phyloP scores from a whole-genome alignment of 176 grass and related monocot genomes.

The Musa itinerans region DNA sequence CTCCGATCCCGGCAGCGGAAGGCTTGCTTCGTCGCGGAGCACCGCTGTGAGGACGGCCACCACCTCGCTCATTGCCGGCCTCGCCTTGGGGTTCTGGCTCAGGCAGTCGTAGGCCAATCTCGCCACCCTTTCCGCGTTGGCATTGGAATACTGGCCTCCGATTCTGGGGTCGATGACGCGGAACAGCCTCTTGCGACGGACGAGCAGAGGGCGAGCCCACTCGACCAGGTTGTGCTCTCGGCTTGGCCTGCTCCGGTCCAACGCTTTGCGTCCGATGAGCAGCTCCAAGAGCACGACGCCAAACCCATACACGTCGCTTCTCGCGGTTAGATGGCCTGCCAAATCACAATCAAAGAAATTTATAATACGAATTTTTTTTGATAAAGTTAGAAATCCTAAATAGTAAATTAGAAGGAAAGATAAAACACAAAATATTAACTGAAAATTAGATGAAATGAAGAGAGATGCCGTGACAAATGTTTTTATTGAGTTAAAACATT shows the following conservation, averaged over 20 bases:
- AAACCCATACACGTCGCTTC: constrained; percentile 92
- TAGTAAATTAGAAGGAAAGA: background rate
- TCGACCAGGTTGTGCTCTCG: constrained; percentile 86
- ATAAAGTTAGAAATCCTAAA: constrained; percentile 6
- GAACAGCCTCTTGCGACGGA: constrained; percentile 75
- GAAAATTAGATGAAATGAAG: too few relatives aligned
- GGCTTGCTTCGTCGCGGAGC: constrained; percentile 58
- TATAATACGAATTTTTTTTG: background rate
- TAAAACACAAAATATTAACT: background rate
- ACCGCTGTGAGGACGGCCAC: constrained; percentile 51
- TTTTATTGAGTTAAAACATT: too few relatives aligned
- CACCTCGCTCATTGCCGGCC: constrained; percentile 65
- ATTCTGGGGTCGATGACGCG: constrained; percentile 87
- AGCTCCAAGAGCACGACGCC: constrained; percentile 91
- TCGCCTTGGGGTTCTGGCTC: constrained; percentile 82
- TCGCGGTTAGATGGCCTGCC: constrained; percentile 76
- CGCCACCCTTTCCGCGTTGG: constrained; percentile 54
- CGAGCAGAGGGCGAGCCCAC: constrained; percentile 81
- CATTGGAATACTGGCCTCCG: constrained; percentile 76
- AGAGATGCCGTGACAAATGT: too few relatives aligned
- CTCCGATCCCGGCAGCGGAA: constrained; percentile 42
- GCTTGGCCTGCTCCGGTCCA: constrained; percentile 68
- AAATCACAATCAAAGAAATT: background rate
- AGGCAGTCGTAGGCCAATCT: constrained; percentile 69
- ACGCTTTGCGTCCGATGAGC: constrained; percentile 72